Conservation (phyloP, 2,329 filamentous ascomycete species). For the Cladobotryum protrusum region DNA sequence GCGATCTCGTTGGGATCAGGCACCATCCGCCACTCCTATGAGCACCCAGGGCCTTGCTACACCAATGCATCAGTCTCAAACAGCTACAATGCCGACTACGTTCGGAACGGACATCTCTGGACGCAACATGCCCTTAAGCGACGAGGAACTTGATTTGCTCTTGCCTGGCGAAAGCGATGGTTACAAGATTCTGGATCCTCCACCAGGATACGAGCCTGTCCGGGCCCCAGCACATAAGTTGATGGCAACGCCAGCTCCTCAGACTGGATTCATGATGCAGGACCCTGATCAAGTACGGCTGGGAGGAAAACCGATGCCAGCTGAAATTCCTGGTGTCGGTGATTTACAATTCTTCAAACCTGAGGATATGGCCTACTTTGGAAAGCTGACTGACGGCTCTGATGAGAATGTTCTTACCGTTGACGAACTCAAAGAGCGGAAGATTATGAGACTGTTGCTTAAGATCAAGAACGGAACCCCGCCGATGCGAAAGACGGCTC, state of each 20-base stretch:
- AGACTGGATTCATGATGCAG: constrained; percentile 93
- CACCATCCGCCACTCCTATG: constrained; percentile 72
- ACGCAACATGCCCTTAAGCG: constrained; percentile 76
- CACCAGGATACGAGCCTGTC: constrained; percentile 83
- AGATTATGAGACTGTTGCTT: constrained; percentile 93
- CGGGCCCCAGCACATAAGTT: constrained; percentile 70
- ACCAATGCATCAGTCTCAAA: constrained; percentile 66
- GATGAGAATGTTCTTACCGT: constrained; percentile 90
- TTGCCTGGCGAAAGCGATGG: constrained; percentile 83
- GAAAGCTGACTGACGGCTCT: constrained; percentile 88
- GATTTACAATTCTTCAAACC: constrained; percentile 98
- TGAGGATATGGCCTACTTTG: constrained; percentile 98
- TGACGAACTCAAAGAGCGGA: constrained; percentile 93
- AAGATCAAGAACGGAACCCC: constrained; percentile 99
- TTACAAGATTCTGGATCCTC: constrained; percentile 86
- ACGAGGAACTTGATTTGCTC: constrained; percentile 90
- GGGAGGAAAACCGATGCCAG: constrained; percentile 84
- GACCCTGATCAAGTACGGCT: constrained; percentile 79
- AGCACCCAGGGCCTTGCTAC: constrained; percentile 69
- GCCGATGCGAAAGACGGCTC: constrained; percentile 95
- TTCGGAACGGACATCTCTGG: constrained; percentile 78
- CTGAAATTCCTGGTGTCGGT: constrained; percentile 91
- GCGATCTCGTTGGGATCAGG: constrained; percentile 88
- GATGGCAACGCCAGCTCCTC: constrained; percentile 65
- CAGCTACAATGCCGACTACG: constrained; percentile 44